A percentile compares a stretch with the other conserved stretches of the same genome.
Conservation (phyloP, 768 basidiomycete species). For the Scleroderma bovista region DNA sequence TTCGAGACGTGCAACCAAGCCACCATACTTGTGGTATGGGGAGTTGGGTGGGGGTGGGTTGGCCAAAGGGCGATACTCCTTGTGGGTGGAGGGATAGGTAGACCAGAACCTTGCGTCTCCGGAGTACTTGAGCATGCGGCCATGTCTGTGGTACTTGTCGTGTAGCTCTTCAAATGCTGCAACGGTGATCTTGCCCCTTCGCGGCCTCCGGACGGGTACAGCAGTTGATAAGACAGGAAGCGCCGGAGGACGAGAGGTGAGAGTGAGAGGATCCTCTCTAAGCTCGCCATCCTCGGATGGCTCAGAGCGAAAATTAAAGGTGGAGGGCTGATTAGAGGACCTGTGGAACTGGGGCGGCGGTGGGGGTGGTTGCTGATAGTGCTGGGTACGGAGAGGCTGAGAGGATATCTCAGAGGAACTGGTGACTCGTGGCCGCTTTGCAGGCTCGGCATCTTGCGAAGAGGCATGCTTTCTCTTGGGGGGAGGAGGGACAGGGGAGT, state of each 20-base stretch:
- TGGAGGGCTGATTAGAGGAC: conserved; percentile 18
- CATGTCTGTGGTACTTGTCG: conserved; percentile 63
- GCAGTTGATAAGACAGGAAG: conserved; percentile 28
- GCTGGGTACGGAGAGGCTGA: conserved; percentile 23
- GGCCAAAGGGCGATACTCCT: conserved; percentile 56
- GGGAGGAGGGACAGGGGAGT: conserved; percentile 33
- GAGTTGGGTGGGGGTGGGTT: conserved; percentile 63
- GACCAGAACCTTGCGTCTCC: conserved; percentile 78
- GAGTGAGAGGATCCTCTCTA: conserved; percentile 31
- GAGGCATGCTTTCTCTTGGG: conserved; percentile 36
- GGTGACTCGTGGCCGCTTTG: conserved; percentile 28
- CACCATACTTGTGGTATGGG: conserved; percentile 69
- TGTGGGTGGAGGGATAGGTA: conserved; percentile 58
- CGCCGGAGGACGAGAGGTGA: conserved; percentile 19
- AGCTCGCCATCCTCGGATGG: conserved; percentile 45
- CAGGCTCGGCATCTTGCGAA: conserved; percentile 19
- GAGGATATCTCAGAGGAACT: conserved; percentile 20
- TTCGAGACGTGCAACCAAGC: conserved; percentile 72
- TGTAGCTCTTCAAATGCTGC: conserved; percentile 56
- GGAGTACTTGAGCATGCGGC: conserved; percentile 77
- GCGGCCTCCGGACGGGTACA: conserved; percentile 63
- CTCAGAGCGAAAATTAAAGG: conserved; percentile 32
- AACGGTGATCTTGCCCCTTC: conserved; percentile 46
- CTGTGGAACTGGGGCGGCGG: conserved; percentile 14
- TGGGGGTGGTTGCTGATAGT: conserved; percentile 21